phyloP scores from a whole-genome alignment of 83 land plant species.

The Diphasiastrum complanatum region DNA sequence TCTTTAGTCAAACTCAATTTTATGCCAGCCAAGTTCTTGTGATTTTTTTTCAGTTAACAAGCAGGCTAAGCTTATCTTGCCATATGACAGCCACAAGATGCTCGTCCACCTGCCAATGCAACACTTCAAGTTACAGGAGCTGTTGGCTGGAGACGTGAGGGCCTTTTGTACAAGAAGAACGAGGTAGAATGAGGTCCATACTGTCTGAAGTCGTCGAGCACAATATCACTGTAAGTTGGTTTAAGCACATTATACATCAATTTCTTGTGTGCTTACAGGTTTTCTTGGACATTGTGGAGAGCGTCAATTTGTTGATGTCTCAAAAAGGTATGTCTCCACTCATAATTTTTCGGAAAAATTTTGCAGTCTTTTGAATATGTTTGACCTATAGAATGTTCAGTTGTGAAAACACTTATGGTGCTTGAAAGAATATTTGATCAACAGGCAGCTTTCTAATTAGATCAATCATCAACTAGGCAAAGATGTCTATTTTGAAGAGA shows the following conservation, averaged over 20 bases:
- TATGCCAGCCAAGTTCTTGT: background rate
- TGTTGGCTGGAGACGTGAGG: slow-evolving; percentile 99
- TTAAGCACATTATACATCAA: no score
- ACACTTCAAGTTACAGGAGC: slow-evolving; percentile 99
- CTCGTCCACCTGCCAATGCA: slow-evolving; percentile 90
- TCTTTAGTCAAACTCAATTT: no score
- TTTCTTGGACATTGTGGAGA: slow-evolving; percentile 96
- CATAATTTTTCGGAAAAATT: no score
- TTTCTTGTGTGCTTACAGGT: slow-evolving; percentile 47
- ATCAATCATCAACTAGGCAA: no score
- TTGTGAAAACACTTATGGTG: no score
- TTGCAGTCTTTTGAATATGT: no score
- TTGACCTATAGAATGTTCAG: no score
- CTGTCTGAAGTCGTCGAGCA: background rate
- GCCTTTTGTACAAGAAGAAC: slow-evolving; percentile 95
- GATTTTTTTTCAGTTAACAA: slow-evolving; percentile 1
- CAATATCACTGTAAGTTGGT: no score
- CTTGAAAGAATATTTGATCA: no score
- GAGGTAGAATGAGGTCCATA: slow-evolving; percentile 47
- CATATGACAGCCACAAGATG: slow-evolving; percentile 60
- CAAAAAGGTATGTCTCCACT: slow-evolving; percentile 57
- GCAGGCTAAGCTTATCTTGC: background rate
- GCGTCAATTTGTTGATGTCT: slow-evolving; percentile 99
- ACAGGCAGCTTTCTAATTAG: no score
- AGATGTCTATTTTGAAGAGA: no score